Evolutionary conservation across 192 early-diverging fungal genomes (phyloP), one percentile per base, ranked within the genome.

Genomic region (Chytriomyces confervae): DNA sequence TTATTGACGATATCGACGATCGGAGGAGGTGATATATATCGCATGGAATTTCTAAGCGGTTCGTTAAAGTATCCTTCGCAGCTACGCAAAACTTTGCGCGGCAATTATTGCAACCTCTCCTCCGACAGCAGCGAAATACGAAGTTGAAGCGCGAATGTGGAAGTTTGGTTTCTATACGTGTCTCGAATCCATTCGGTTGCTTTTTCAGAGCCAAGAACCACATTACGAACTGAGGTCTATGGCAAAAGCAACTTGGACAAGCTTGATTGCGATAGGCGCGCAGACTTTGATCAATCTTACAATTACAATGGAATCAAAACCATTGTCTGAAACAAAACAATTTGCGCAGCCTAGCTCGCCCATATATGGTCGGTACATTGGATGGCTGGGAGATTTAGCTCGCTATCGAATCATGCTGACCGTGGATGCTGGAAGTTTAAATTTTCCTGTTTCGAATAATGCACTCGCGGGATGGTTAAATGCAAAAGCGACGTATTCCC

Each of bases 111-210:
- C 43, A 36, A 16, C 36, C 7, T 51, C 27, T 29, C 65, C 78
- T 10, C 60, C 78, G 13, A 6, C 80, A 9, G 79, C 73, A 5
- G 36, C 60, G 44, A 81, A 80, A 53, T 73, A 85, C 57, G 75
- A 85, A 29, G 43, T 85, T 47, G 81, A 85, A 62, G 43, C 50
- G 6, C 65, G 81, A 8, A 63, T 83, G 8, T 85, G 84, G 84
- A 77, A 76, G 69, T 60, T 64, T 43, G 72, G 66, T 48, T 66
- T 85, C 18, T 77, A 83, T 62, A 24, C 67, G 16, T 50, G 62
- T 53, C 66, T 81, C 27, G 80, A 81, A 48, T 36, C 11, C 13
- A 48, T 81, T 29, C 66, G 80, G n/a, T 20, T 16, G 9, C 36
- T 36, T 36, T 75, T 20, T 61, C 73, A 57, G 8, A 53, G 13